phyloP scores from a whole-genome alignment of 768 basidiomycete species.

The Tephrocybe sp. region DNA sequence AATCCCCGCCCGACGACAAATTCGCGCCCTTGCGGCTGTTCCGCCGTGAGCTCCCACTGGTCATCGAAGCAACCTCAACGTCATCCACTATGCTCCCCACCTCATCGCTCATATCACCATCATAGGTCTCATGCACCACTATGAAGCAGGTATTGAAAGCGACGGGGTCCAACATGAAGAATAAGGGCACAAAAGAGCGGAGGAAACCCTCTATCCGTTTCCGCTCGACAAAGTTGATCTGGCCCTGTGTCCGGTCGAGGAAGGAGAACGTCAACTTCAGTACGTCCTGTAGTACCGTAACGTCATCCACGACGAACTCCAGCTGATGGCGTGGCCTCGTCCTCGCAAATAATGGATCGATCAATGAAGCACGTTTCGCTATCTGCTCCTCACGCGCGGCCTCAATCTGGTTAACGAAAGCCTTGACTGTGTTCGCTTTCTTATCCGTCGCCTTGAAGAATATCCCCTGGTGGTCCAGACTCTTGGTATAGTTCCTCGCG shows the following conservation, averaged over 20 bases:
- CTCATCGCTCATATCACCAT: constrained; percentile 62
- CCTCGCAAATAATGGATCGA: constrained; percentile 56
- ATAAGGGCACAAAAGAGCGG: constrained; percentile 71
- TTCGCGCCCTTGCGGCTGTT: constrained; percentile 26
- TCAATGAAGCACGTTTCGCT: constrained; percentile 64
- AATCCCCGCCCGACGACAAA: constrained; percentile 49
- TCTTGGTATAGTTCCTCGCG: constrained; percentile 89
- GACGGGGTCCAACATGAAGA: constrained; percentile 73
- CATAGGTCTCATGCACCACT: constrained; percentile 51
- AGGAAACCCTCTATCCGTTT: constrained; percentile 82
- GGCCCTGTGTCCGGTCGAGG: constrained; percentile 83
- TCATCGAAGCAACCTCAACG: constrained; percentile 36
- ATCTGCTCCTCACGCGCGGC: constrained; percentile 80
- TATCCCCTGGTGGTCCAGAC: constrained; percentile 91
- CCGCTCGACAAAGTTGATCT: constrained; percentile 70
- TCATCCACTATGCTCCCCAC: constrained; percentile 34
- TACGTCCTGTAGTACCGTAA: constrained; percentile 78
- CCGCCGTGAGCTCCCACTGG: constrained; percentile 37
- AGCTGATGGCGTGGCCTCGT: constrained; percentile 77
- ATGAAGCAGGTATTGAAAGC: constrained; percentile 72
- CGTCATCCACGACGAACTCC: constrained; percentile 73
- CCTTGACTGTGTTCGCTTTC: constrained; percentile 72
- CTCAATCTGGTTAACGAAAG: constrained; percentile 84
- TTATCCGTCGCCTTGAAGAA: constrained; percentile 91
- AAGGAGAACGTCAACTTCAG: constrained; percentile 89